A percentile compares a stretch with the other conserved stretches of the same genome.
These are phyloP conservation scores for Aspergillus sp. DNA, from an alignment of 2,329 filamentous ascomycete species.

Conservation along the genomic window DNA sequence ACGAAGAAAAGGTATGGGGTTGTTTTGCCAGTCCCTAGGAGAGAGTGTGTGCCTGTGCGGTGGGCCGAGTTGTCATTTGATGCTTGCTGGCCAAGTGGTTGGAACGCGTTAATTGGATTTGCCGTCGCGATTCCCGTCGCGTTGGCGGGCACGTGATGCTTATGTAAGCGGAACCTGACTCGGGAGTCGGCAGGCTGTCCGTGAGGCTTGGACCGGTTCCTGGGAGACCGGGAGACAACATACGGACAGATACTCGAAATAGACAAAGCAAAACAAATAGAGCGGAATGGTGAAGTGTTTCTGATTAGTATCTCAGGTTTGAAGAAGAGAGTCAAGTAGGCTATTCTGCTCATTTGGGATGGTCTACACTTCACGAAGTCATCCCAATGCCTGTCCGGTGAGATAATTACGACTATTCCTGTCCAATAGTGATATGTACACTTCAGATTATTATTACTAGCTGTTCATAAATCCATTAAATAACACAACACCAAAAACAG, in stretches of 20 bases:
- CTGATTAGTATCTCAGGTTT: not conserved
- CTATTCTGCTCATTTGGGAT: not conserved
- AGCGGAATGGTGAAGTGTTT: not conserved
- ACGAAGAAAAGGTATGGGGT: not conserved
- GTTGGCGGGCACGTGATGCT: slow-evolving; percentile 13
- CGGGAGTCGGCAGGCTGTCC: not conserved
- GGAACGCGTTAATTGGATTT: slow-evolving; percentile 24
- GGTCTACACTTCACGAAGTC: too few relatives aligned
- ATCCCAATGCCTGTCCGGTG: too few relatives aligned
- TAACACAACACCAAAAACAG: slow-evolving; percentile 7
- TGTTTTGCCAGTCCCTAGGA: not conserved
- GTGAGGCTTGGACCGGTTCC: too few relatives aligned
- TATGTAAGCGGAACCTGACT: slow-evolving; percentile 8
- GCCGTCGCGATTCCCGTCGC: slow-evolving; percentile 11
- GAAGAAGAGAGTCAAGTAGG: not conserved
- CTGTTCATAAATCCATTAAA: slow-evolving; percentile 17
- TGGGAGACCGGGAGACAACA: too few relatives aligned
- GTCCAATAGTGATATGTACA: slow-evolving; percentile 16
- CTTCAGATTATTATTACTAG: slow-evolving; percentile 23
- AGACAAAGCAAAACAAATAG: not conserved
- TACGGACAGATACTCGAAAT: not conserved
- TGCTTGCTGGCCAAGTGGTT: not conserved
- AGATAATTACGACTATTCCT: too few relatives aligned
- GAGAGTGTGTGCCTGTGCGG: not conserved
- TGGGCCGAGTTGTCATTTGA: not conserved